phyloP scores from a whole-genome alignment of 2,329 filamentous ascomycete genomes.

The Xylaria sp. region DNA sequence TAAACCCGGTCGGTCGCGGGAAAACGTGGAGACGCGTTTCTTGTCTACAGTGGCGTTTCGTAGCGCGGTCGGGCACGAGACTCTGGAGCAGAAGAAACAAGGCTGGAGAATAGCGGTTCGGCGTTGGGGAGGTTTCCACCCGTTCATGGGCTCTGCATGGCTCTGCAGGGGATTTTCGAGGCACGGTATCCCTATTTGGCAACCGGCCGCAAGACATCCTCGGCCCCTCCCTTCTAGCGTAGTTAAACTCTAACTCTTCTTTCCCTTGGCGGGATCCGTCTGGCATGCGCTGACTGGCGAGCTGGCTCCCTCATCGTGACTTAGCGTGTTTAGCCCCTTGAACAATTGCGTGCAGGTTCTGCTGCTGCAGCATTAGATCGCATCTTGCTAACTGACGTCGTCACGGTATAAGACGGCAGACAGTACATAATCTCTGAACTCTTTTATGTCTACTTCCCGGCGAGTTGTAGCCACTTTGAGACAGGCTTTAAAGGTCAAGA shows the following conservation, averaged over 20 bases:
- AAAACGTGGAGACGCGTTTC: conserved; percentile 12
- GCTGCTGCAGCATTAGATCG: conserved; percentile 14
- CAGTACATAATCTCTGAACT: conserved; percentile 1
- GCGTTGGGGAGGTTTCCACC: conserved; percentile 21
- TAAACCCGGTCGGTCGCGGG: neutral
- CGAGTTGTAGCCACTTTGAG: conserved; percentile 18
- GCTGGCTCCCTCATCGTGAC: neutral
- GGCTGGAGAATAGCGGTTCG: conserved; percentile 4
- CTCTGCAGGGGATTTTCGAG: conserved; percentile 11
- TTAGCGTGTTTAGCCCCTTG: conserved; percentile 21
- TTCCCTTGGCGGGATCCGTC: conserved; percentile 3
- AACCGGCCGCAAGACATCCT: conserved; percentile 20
- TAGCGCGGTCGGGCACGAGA: conserved; percentile 33
- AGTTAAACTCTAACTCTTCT: neutral
- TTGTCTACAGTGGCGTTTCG: conserved; percentile 24
- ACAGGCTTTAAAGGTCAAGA: conserved; percentile 3
- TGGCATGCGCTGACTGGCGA: conserved; percentile 9
- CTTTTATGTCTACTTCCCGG: conserved; percentile 11
- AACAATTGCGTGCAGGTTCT: conserved; percentile 21
- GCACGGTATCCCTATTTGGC: conserved; percentile 20
- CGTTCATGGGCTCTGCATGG: conserved; percentile 8
- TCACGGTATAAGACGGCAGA: neutral
- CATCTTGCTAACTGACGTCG: neutral
- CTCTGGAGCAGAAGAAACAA: conserved; percentile 3
- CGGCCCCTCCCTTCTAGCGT: conserved; percentile 26